A percentile compares a stretch with the other conserved stretches of the same genome.
These are phyloP conservation scores for Citrullus amarus DNA, from an alignment of 306 rosid genomes.

Conservation along the genomic window DNA sequence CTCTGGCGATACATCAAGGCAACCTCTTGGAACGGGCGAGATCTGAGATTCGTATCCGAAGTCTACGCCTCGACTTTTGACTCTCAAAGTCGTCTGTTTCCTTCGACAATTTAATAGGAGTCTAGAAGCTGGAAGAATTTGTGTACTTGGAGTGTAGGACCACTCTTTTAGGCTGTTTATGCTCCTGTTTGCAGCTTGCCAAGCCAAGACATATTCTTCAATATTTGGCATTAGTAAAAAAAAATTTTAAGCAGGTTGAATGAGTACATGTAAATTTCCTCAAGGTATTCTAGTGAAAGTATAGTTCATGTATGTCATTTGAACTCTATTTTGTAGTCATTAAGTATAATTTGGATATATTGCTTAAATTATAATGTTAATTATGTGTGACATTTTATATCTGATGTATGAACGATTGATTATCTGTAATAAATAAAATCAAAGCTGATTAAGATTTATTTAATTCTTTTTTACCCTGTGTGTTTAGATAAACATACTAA, in stretches of 20 bases:
- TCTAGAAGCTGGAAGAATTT: neutral
- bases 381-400: neutral
- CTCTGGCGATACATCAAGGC: slow-evolving; percentile 62
- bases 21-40: slow-evolving; percentile 70
- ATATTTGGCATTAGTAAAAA: neutral
- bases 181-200: neutral
- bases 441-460: neutral
- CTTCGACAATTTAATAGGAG: neutral
- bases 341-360: neutral
- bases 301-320: neutral
- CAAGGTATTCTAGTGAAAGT: neutral
- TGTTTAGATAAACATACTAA: too few relatives aligned
- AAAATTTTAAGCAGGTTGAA: neutral
- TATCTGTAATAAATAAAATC: neutral
- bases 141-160: neutral
- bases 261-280: neutral
- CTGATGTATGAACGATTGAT: neutral
- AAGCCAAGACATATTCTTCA: neutral
- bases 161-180: neutral
- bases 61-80: slow-evolving; percentile 10
- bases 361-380: neutral
- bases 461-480: too few relatives aligned
- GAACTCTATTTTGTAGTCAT: neutral
- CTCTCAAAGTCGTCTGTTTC: neutral
- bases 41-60: slow-evolving; percentile 24